Evolutionary conservation across 768 basidiomycete species (phyloP).

Genomic region (Lyophyllum decastes): DNA sequence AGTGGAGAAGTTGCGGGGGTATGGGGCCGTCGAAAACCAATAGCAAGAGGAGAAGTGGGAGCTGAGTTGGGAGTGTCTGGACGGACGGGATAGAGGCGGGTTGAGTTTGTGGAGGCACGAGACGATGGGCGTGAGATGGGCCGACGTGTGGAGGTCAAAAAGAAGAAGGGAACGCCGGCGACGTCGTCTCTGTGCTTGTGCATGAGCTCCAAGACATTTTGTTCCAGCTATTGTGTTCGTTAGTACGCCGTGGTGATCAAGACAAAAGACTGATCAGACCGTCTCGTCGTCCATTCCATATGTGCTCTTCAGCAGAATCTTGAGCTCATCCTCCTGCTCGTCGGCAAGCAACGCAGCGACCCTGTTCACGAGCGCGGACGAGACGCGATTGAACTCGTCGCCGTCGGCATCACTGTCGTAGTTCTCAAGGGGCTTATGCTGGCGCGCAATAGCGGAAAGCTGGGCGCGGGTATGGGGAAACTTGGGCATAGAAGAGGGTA

Average conservation of each 20-base stretch:
- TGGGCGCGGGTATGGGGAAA: slow-evolving; percentile 87
- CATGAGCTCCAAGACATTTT: slow-evolving; percentile 92
- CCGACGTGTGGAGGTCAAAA: slow-evolving; percentile 76
- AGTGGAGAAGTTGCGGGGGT: slow-evolving; percentile 80
- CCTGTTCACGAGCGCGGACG: slow-evolving; percentile 61
- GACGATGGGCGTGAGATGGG: slow-evolving; percentile 83
- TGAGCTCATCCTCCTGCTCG: slow-evolving; percentile 88
- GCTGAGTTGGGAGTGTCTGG: slow-evolving; percentile 79
- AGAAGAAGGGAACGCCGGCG: slow-evolving; percentile 79
- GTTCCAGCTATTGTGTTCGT: slow-evolving; percentile 62
- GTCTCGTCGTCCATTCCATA: slow-evolving; percentile 71
- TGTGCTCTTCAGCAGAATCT: slow-evolving; percentile 66
- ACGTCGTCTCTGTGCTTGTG: slow-evolving; percentile 90
- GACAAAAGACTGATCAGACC: slow-evolving; percentile 42
- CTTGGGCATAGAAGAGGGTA: slow-evolving; percentile 34
- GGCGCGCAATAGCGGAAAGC: slow-evolving; percentile 71
- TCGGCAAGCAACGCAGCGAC: slow-evolving; percentile 73
- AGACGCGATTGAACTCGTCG: slow-evolving; percentile 55
- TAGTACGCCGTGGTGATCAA: slow-evolving; percentile 12
- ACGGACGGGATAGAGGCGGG: slow-evolving; percentile 58
- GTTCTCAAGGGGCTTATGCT: slow-evolving; percentile 62
- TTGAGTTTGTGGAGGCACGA: slow-evolving; percentile 66
- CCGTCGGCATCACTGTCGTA: slow-evolving; percentile 59
- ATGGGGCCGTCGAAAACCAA: slow-evolving; percentile 76
- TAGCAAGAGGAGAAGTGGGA: slow-evolving; percentile 74